Evolutionary conservation across 148 eudicot genomes (phyloP).

Genomic region (Persicaria maculosa): DNA sequence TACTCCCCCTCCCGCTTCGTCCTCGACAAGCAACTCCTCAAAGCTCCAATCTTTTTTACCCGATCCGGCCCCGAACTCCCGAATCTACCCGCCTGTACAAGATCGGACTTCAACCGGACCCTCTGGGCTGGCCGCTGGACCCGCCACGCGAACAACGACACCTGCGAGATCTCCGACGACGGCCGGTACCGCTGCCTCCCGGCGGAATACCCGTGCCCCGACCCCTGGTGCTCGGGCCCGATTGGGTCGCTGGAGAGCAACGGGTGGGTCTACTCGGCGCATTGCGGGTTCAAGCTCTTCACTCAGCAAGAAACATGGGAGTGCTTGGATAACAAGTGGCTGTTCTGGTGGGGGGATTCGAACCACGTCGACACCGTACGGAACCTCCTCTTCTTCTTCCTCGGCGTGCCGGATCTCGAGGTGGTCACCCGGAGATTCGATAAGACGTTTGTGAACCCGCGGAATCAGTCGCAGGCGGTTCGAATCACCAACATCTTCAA

Average conservation of each 20-base stretch:
- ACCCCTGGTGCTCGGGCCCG: constrained; percentile 80
- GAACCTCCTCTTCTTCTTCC: constrained; percentile 66
- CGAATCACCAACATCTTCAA: constrained; percentile 86
- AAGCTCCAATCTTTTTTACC: constrained; percentile 37
- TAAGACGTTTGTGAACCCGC: constrained; percentile 63
- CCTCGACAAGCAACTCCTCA: constrained; percentile 48
- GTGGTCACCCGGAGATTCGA: constrained; percentile 62
- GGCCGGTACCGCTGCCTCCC: constrained; percentile 71
- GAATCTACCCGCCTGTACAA: constrained; percentile 34
- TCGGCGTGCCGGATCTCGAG: constrained; percentile 38
- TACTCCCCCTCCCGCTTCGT: constrained; percentile 58
- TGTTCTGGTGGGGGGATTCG: constrained; percentile 97
- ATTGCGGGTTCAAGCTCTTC: constrained; percentile 69
- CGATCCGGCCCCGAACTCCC: constrained; percentile 29
- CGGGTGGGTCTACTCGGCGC: constrained; percentile 94
- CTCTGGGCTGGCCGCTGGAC: constrained; percentile 97
- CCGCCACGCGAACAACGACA: constrained; percentile 60
- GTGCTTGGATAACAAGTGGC: constrained; percentile 65
- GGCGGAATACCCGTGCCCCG: constrained; percentile 44
- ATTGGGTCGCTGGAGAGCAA: constrained; percentile 80
- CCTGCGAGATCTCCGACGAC: constrained; percentile 54
- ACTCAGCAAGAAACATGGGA: constrained; percentile 54
- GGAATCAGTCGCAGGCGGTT: constrained; percentile 37
- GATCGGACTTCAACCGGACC: constrained; percentile 45
- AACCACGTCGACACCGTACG: constrained; percentile 90